Evolutionary conservation across 2,329 filamentous ascomycete genomes (phyloP), one percentile per base, ranked within the genome.

Genomic region (Chaetothyriales sp.): DNA sequence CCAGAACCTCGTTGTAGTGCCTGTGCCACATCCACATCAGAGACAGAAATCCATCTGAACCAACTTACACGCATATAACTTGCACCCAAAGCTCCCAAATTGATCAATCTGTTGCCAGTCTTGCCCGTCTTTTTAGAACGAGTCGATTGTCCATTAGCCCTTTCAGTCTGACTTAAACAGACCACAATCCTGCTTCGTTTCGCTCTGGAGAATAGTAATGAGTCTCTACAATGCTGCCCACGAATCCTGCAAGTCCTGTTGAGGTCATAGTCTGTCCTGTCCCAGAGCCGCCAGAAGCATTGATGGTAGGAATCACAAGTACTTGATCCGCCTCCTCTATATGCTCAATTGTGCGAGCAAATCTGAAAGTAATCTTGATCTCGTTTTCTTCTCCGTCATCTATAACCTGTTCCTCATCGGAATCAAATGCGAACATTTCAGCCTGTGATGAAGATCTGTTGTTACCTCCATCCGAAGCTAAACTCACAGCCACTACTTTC

Each of bases 401-500:
- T 22, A 25, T 18, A 36, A 55, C 59, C 26, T 52, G 51, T 49
- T 60, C 58, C 15, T 57, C 52, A 44, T 70, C 66, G 0, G 62
- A 61, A 36, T 73, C 70, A 43, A 72, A 70, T 18, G 60, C 61
- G 60, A 73, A 73, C 32, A 73, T 64, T 19, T 69, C 70, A 2
- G 61, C 63, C 2, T 62, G 61, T 2, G 64, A 66, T 3, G 60
- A 60, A 5, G 58, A 54, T 10, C 18, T 19, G 3, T 19, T 19
- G 3, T 44, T 26, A 44, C 20, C 39, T 42, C 64, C 59, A 15
- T 68, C 62, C 3, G 64, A 64, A 3, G 62, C 62, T 12, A 67
- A 58, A 19, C 64, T 63, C 18, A 83, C 73, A 28, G 76, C 75
- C 22, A 84, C 64, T 1, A 96, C 78, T 53, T 83, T 81, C 0